Percentiles rank a stretch among this genome's conserved stretches.
phyloP scores from a whole-genome alignment of 2,329 filamentous ascomycete species.

The Talaromyces sp. region DNA sequence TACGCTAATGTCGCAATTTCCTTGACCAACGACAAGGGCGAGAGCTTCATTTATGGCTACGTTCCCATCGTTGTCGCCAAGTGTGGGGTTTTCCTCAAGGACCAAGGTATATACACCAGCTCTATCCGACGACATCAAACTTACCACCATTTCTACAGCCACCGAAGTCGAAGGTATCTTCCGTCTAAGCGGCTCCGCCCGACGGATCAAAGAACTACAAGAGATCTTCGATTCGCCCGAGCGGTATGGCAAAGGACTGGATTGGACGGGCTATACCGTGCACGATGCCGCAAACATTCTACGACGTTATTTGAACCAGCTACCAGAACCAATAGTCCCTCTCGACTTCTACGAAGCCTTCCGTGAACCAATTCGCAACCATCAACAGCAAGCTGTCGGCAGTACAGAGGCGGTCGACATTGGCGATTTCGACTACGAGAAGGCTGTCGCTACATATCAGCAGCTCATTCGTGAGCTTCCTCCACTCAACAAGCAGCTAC shows the following conservation, averaged over 20 bases:
- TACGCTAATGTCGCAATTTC: conserved; percentile 99
- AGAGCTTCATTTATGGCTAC: conserved; percentile 97
- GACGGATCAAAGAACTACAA: conserved; percentile 96
- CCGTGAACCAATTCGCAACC: conserved; percentile 70
- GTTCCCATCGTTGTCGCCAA: conserved; percentile 98
- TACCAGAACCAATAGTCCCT: conserved; percentile 95
- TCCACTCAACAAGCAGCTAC: conserved; percentile 84
- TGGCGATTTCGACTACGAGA: conserved; percentile 69
- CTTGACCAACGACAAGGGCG: conserved; percentile 82
- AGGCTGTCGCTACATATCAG: conserved; percentile 80
- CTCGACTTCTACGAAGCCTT: conserved; percentile 90
- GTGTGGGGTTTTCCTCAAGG: conserved; percentile 94
- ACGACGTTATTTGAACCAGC: conserved; percentile 88
- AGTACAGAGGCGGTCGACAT: conserved; percentile 66
- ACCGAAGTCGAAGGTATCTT: conserved; percentile 96
- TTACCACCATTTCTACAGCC: conserved; percentile 51
- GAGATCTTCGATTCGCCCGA: conserved; percentile 89
- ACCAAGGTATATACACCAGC: conserved; percentile 69
- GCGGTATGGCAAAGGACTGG: conserved; percentile 90
- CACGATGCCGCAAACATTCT: conserved; percentile 98
- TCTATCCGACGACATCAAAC: neutral
- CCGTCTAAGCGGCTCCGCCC: conserved; percentile 90
- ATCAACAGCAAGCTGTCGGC: conserved; percentile 68
- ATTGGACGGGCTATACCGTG: conserved; percentile 97
- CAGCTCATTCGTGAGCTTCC: conserved; percentile 88